Evolutionary conservation across 2,329 filamentous ascomycete genomes (phyloP).

Genomic region (Sclerotiophoma versabilis): DNA sequence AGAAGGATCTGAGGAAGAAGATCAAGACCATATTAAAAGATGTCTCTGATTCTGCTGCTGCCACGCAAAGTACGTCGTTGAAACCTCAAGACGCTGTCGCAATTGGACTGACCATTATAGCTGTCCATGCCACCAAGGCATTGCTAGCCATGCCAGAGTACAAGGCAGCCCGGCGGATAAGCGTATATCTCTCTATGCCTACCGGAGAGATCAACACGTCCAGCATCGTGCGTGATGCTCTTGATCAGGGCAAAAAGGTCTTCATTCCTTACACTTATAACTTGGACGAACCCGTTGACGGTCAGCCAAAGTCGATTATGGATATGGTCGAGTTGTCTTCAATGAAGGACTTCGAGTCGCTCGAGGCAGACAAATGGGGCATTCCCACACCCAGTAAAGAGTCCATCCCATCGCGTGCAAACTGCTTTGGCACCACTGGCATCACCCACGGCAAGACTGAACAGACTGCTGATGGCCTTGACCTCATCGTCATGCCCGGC

Average conservation of each 20-base stretch:
- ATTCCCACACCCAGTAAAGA: constrained; percentile 82
- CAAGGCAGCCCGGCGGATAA: constrained; percentile 74
- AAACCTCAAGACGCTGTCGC: not conserved
- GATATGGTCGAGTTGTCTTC: constrained; percentile 87
- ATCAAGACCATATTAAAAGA: constrained; percentile 72
- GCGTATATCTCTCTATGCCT: constrained; percentile 94
- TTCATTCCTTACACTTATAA: constrained; percentile 90
- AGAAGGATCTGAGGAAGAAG: constrained; percentile 74
- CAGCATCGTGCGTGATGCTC: constrained; percentile 79
- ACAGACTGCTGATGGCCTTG: constrained; percentile 61
- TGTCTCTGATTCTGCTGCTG: constrained; percentile 68
- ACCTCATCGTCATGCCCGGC: constrained; percentile 89
- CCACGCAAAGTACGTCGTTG: constrained; percentile 70
- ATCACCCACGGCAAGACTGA: constrained; percentile 48
- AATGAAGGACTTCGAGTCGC: constrained; percentile 76
- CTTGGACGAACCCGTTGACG: constrained; percentile 49
- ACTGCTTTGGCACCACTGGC: constrained; percentile 74
- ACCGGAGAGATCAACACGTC: constrained; percentile 84
- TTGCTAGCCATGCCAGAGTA: constrained; percentile 77
- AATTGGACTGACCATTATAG: constrained; percentile 54
- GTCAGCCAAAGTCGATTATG: constrained; percentile 75
- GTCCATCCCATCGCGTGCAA: constrained; percentile 71
- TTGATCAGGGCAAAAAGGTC: constrained; percentile 79
- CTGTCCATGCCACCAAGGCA: constrained; percentile 67
- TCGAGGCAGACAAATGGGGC: constrained; percentile 85